Conservation (phyloP, 768 basidiomycete species). For the Lentinula lateritia region DNA sequence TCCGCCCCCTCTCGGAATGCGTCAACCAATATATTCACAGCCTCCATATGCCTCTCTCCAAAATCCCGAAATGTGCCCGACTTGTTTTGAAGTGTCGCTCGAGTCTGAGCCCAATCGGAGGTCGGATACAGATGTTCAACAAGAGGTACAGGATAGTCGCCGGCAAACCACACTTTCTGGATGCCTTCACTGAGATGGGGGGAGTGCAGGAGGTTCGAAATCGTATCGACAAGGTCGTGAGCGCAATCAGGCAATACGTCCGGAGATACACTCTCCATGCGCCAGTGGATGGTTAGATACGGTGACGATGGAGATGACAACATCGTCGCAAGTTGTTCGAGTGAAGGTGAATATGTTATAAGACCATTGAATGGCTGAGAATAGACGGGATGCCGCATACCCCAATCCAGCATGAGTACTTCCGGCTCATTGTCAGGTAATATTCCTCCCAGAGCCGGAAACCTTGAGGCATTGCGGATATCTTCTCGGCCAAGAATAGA, state of each 20-base stretch:
- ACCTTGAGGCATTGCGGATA: neutral
- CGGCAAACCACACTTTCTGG: constrained; percentile 48
- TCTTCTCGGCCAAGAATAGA: neutral
- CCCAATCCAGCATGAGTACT: constrained; percentile 50
- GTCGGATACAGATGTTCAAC: constrained; percentile 6
- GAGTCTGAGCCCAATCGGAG: neutral
- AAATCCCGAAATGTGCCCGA: constrained; percentile 44
- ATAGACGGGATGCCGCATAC: constrained; percentile 43
- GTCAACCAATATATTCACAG: constrained; percentile 33
- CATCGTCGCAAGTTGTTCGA: constrained; percentile 33
- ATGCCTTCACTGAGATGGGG: constrained; percentile 23
- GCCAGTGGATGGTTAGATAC: constrained; percentile 52
- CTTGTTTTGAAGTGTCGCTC: constrained; percentile 11
- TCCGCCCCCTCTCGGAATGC: constrained; percentile 39
- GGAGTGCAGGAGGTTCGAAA: constrained; percentile 28
- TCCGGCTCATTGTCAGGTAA: constrained; percentile 15
- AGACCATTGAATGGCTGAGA: constrained; percentile 11
- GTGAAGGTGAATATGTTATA: constrained; percentile 38
- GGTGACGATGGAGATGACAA: constrained; percentile 27
- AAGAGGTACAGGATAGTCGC: constrained; percentile 40
- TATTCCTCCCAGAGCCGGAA: neutral
- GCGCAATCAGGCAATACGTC: constrained; percentile 42
- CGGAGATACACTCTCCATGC: constrained; percentile 44
- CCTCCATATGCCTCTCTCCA: constrained; percentile 37
- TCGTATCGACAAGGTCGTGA: constrained; percentile 38